A percentile compares a stretch with the other conserved stretches of the same genome.
These are phyloP conservation scores for Berkeleyomyces rouxiae DNA, from an alignment of 2,329 filamentous ascomycete species.

Conservation along the genomic window DNA sequence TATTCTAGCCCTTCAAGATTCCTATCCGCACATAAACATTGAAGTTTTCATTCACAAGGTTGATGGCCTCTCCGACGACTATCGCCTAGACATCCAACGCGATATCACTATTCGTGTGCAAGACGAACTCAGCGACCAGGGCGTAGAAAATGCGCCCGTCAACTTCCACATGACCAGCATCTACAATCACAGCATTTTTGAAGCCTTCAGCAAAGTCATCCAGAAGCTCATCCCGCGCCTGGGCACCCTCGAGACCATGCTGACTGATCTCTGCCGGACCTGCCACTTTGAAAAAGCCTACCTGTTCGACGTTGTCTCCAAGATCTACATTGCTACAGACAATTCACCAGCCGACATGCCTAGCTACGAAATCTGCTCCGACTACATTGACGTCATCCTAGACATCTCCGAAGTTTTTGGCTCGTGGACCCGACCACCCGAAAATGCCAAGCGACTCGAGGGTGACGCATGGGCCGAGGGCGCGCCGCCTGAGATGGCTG, in stretches of 20 bases:
- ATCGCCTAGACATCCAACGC: constrained; percentile 86
- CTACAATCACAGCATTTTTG: constrained; percentile 96
- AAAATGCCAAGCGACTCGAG: constrained; percentile 39
- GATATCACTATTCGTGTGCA: constrained; percentile 94
- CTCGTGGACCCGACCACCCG: constrained; percentile 43
- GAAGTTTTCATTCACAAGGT: constrained; percentile 99
- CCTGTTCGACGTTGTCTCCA: constrained; percentile 91
- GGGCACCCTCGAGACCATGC: constrained; percentile 78
- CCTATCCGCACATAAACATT: constrained; percentile 86
- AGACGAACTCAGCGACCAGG: constrained; percentile 84
- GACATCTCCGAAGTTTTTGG: constrained; percentile 94
- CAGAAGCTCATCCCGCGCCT: constrained; percentile 92
- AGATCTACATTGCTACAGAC: constrained; percentile 97
- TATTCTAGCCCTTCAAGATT: constrained; percentile 65
- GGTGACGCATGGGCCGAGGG: constrained; percentile 40
- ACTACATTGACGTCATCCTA: constrained; percentile 97
- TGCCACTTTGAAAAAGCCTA: constrained; percentile 97
- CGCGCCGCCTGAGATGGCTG: constrained; percentile 31
- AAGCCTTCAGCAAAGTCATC: constrained; percentile 95
- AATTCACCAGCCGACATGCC: constrained; percentile 85
- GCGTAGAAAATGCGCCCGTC: constrained; percentile 83
- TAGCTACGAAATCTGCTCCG: constrained; percentile 94
- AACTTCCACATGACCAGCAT: constrained; percentile 95
- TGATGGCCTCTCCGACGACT: constrained; percentile 92
- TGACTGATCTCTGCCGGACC: constrained; percentile 83